Evolutionary conservation across 805 yeast genomes (phyloP).

Genomic region (Candida pseudofarinosa): DNA sequence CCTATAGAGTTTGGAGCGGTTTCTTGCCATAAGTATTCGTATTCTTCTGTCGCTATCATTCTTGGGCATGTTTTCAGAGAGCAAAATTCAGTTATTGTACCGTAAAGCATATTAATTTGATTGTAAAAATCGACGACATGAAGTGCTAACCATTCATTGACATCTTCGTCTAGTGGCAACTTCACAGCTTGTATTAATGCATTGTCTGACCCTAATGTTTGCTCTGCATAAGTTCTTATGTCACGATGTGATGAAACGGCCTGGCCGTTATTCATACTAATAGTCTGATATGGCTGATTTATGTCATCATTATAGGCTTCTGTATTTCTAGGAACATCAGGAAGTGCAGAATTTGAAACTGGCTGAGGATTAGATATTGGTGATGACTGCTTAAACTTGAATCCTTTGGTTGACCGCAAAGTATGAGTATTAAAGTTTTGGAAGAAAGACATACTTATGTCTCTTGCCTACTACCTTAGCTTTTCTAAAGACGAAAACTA

Average conservation of each 20-base stretch:
- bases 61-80: constrained; percentile 93
- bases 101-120: constrained; percentile 94
- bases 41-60: constrained; percentile 97
- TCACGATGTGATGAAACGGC: constrained; percentile 58
- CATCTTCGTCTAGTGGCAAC: constrained; percentile 87
- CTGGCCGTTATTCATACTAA: constrained; percentile 22
- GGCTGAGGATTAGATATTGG: constrained; percentile 40
- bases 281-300: constrained; percentile 26
- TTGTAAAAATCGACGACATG: constrained; percentile 97
- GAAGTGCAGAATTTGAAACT: constrained; percentile 30
- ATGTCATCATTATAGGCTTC: constrained; percentile 9
- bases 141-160: constrained; percentile 93
- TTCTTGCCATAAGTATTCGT: constrained; percentile 96
- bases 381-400: constrained; percentile 36
- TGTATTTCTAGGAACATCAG: constrained; percentile 13
- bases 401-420: constrained; percentile 39
- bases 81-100: constrained; percentile 93
- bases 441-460: constrained; percentile 32
- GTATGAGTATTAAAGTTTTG: constrained; percentile 43
- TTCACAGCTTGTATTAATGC: constrained; percentile 90
- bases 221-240: constrained; percentile 85
- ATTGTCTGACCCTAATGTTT: constrained; percentile 89
- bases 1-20: constrained; percentile 35
- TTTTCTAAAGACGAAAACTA: neutral
- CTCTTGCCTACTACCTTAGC: neutral